These are phyloP conservation scores for Trametes gibbosa DNA, from an alignment of 768 basidiomycete genomes.

Conservation along the genomic window DNA sequence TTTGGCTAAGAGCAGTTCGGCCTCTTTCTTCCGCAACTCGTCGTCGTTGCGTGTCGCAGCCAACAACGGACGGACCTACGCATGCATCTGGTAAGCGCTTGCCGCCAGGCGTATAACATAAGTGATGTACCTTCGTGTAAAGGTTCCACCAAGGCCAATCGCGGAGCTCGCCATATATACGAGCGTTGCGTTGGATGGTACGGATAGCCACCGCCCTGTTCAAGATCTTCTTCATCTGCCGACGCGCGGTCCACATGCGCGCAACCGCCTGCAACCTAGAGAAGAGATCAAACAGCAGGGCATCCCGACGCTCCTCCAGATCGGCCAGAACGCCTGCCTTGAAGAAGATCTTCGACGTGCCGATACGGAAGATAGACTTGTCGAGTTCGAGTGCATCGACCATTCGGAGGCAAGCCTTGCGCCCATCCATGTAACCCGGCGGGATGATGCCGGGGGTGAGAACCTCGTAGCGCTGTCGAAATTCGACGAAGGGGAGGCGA, in stretches of 20 bases:
- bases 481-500: constrained; percentile 93
- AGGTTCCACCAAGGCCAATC: constrained; percentile 99
- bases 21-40: constrained; percentile 83
- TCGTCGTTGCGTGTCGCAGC: constrained; percentile 92
- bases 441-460: constrained; percentile 93
- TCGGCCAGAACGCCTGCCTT: constrained; percentile 97
- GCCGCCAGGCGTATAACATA: neutral
- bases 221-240: constrained; percentile 92
- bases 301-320: constrained; percentile 89
- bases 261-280: constrained; percentile 83
- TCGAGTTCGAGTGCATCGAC: constrained; percentile 88
- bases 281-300: constrained; percentile 85
- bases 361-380: constrained; percentile 80
- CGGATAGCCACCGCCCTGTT: constrained; percentile 89
- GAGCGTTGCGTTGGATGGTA: constrained; percentile 92
- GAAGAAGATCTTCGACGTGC: constrained; percentile 98
- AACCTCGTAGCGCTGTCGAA: constrained; percentile 94
- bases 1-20: constrained; percentile 74
- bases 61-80: constrained; percentile 83
- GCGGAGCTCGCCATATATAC: constrained; percentile 82
- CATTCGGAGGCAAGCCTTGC: constrained; percentile 91
- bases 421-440: constrained; percentile 95
- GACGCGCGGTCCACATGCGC: constrained; percentile 79
- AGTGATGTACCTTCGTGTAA: constrained; percentile 73
- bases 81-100: neutral